Conservation (phyloP, 2,329 filamentous ascomycete species). For the Juglanconis oblonga region DNA sequence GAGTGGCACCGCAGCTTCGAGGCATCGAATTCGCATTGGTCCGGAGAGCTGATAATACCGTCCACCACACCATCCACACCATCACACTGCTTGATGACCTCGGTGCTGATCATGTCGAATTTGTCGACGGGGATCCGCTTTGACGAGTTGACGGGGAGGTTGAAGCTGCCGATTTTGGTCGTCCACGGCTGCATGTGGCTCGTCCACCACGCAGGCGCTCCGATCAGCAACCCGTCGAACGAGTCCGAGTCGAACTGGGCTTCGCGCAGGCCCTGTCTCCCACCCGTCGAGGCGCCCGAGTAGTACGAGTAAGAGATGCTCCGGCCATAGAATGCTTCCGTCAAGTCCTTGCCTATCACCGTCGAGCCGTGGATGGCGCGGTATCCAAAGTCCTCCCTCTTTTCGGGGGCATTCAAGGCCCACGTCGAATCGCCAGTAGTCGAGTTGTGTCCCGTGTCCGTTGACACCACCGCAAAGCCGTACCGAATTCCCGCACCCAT, state of each 20-base stretch:
- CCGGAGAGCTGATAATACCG: conserved; percentile 31
- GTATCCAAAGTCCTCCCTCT: conserved; percentile 37
- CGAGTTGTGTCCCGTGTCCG: conserved; percentile 42
- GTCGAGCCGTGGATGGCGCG: conserved; percentile 48
- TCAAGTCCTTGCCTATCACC: conserved; percentile 45
- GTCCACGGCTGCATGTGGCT: conserved; percentile 38
- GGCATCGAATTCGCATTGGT: conserved; percentile 21
- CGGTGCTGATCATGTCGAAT: conserved; percentile 36
- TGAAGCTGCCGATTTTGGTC: conserved; percentile 40
- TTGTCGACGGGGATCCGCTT: conserved; percentile 39
- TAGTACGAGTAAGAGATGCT: conserved; percentile 50
- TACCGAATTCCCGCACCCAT: conserved; percentile 30
- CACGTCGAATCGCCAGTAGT: conserved; percentile 30
- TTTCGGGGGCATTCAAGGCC: conserved; percentile 36
- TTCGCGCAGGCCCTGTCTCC: conserved; percentile 55
- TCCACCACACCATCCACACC: conserved; percentile 38
- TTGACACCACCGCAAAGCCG: conserved; percentile 41
- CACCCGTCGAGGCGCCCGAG: conserved; percentile 57
- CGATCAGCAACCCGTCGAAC: conserved; percentile 56
- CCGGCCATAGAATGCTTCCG: conserved; percentile 44
- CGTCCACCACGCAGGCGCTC: conserved; percentile 40
- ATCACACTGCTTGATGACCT: conserved; percentile 40
- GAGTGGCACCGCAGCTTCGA: conserved; percentile 30
- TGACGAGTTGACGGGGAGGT: conserved; percentile 37
- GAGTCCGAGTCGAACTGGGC: conserved; percentile 51